Base-by-base conservation (phyloP, 2,329 filamentous ascomycete species). In the Scedosporium boydii region DNA sequence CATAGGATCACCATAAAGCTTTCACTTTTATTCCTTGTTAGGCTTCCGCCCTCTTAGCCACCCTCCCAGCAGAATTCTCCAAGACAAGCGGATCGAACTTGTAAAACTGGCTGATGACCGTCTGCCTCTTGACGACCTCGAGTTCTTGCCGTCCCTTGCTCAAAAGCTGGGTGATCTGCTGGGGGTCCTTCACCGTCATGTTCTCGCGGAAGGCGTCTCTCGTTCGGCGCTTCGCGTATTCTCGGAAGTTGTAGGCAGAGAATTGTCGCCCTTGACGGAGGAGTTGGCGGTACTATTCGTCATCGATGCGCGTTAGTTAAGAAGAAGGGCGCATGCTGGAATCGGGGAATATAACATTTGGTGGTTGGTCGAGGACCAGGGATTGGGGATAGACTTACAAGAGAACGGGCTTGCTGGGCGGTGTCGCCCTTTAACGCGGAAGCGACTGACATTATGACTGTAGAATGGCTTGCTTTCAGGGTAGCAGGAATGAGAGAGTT, bases 51-150 rank as follows among this genome's bases (percentile, higher is more conserved):
- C 6, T 34, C 48, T 26, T 16, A 7, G 18, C 29, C 7, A 1
- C 34, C 34, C 6, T 42, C 14, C 5, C 21, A 26, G 21, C 21
- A 23, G 44, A 3, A 44, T 56, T 62, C 76, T 99, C 95, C 0
- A 99, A 90, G 14, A 99, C 95, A 75, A 99, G 82, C 71, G 87
- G 83, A 72, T 98, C 93, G 65, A 96, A 76, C 77, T 97, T 90
- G 78, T 91, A 98, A 77, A 98, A 98, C 73, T 96, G 90, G 73
- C 92, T 96, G 71, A 99, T 86, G 59, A 95, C 83, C 10, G 93
- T 96, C 88, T 98, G 95, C 73, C 95, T 88, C 95, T 97, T 96
- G 81, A 99, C 77, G 72, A 90, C 82, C 74, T 96, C 90, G 69
- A 99, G 76, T 71, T 96, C 90, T 75, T 90, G 89, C 71, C 96